These are phyloP conservation scores for Ceratobasidium sp. DNA, from an alignment of 1,284 basidiomycete genomes.

Conservation along the genomic window DNA sequence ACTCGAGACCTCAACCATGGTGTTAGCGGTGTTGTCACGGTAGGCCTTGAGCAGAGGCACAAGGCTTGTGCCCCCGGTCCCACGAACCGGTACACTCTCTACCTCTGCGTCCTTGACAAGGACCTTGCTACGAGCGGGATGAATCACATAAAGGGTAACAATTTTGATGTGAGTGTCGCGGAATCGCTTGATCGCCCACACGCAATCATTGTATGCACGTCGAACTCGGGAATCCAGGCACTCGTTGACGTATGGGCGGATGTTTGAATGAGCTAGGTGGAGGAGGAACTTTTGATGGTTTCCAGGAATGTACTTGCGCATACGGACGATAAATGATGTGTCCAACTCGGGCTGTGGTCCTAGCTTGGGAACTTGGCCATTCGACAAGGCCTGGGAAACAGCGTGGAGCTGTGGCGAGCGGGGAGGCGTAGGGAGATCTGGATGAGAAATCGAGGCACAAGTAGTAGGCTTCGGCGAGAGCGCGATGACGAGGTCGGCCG, in stretches of 20 bases:
- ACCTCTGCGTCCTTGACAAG: slow-evolving; percentile 29
- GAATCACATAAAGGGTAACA: slow-evolving; percentile 55
- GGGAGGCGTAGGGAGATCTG: slow-evolving; percentile 26
- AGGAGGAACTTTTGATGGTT: slow-evolving; percentile 60
- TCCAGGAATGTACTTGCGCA: slow-evolving; percentile 58
- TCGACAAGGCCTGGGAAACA: slow-evolving; percentile 44
- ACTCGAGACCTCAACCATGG: not conserved
- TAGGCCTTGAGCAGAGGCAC: slow-evolving; percentile 55
- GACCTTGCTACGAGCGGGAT: slow-evolving; percentile 46
- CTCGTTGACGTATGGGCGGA: slow-evolving; percentile 45
- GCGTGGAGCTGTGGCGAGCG: slow-evolving; percentile 38
- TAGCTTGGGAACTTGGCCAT: slow-evolving; percentile 26
- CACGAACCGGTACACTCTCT: slow-evolving; percentile 49
- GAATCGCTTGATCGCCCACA: slow-evolving; percentile 54
- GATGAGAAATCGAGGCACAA: slow-evolving; percentile 53
- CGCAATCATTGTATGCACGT: slow-evolving; percentile 53
- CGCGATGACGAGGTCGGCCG: not conserved
- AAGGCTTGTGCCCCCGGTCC: slow-evolving; percentile 58
- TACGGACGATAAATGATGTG: slow-evolving; percentile 55
- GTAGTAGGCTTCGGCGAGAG: not conserved
- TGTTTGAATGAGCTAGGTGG: slow-evolving; percentile 54
- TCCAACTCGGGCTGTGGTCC: slow-evolving; percentile 19
- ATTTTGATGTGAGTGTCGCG: slow-evolving; percentile 60
- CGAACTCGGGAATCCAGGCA: slow-evolving; percentile 44
- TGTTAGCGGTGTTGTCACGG: slow-evolving; percentile 34